Percentiles rank a stretch among this genome's conserved stretches.
These are phyloP conservation scores for Coniferiporia weirii DNA, from an alignment of 1,284 basidiomycete genomes.

Conservation along the genomic window DNA sequence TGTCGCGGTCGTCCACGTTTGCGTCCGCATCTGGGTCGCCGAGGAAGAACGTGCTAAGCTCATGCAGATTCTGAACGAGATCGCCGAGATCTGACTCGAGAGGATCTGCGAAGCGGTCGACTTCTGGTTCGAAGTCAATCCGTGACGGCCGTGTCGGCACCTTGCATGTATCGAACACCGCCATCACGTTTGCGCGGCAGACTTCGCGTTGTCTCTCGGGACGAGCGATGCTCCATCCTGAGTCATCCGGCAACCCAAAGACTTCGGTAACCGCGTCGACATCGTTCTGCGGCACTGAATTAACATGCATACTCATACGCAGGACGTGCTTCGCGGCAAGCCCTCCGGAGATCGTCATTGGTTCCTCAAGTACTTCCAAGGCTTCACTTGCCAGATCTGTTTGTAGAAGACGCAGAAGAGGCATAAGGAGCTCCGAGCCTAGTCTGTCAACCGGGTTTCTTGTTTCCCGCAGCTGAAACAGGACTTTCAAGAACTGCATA, in stretches of 20 bases:
- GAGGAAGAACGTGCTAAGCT: slow-evolving; percentile 84
- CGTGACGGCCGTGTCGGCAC: slow-evolving; percentile 69
- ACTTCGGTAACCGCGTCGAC: slow-evolving; percentile 58
- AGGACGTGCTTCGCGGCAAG: slow-evolving; percentile 80
- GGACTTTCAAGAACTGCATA: slow-evolving; percentile 84
- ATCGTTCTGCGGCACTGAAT: slow-evolving; percentile 36
- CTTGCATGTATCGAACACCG: slow-evolving; percentile 80
- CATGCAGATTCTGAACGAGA: slow-evolving; percentile 81
- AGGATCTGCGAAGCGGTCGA: slow-evolving; percentile 30
- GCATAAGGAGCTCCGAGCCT: slow-evolving; percentile 86
- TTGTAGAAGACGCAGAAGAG: slow-evolving; percentile 79
- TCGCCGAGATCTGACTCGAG: slow-evolving; percentile 73
- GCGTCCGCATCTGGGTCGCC: slow-evolving; percentile 34
- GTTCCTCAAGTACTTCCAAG: slow-evolving; percentile 88
- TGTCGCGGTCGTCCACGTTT: slow-evolving; percentile 12
- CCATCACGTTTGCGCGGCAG: slow-evolving; percentile 74
- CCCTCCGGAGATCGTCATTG: slow-evolving; percentile 72
- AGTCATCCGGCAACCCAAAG: slow-evolving; percentile 76
- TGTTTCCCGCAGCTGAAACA: slow-evolving; percentile 84
- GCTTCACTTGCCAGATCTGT: slow-evolving; percentile 83
- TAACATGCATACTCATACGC: slow-evolving; percentile 75
- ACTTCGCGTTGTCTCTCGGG: slow-evolving; percentile 53
- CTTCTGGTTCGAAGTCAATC: slow-evolving; percentile 62
- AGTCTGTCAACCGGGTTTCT: slow-evolving; percentile 68
- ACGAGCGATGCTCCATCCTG: slow-evolving; percentile 82